Base-by-base conservation (phyloP, 768 basidiomycete species). In the Mycena leptocephala region DNA sequence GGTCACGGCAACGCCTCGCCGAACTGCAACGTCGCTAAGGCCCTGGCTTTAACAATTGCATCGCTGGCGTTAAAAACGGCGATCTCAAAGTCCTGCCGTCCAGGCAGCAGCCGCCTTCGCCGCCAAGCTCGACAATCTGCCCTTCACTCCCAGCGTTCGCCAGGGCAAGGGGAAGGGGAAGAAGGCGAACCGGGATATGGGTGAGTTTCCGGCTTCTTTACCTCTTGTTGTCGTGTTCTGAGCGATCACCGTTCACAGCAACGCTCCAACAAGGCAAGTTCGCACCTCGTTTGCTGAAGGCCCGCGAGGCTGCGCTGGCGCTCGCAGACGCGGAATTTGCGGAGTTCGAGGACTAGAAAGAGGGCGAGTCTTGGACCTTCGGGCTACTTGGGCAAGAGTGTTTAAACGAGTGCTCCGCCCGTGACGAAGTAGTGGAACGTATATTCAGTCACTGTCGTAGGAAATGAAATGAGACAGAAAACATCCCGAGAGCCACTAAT, bases 1-100 rank as follows among this genome's bases (percentile, higher is more conserved):
- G 80, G 80, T 61, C 70, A 72, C 66, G 80, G 80, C 53, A 70
- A 75, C 78, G 48, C 78, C 22, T 32, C 55, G 20, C 76, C 80
- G 59, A 80, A 80, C 76, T 68, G 75, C 78, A 70, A 74, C 65
- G 80, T 76, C 43, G 43, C 43, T 14, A 39, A 7, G 14, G 8
- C 14, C 14, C 37, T 39, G 8, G 37, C 7, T 39, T 39, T 14
- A 43, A 43, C 13, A 10, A 10, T 16, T 51, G 48, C 48, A 51
- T 51, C n/a, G n/a, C 5, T 9, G 48, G 48, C 9, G 6, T 24
- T n/a, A 51, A 51, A 22, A 51, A 51, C 13, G 48, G 48, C 48
- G 48, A 51, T 13, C n/a, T 51, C 48, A 51, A 5, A 8, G 8
- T 8, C 8, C 48, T 7, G 48, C 48, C 48, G 22, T 24, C 48